Evolutionary conservation across 495 filamentous ascomycete species (phyloP), one percentile per base, ranked within the genome.

Genomic region (Xylaria bambusicola): DNA sequence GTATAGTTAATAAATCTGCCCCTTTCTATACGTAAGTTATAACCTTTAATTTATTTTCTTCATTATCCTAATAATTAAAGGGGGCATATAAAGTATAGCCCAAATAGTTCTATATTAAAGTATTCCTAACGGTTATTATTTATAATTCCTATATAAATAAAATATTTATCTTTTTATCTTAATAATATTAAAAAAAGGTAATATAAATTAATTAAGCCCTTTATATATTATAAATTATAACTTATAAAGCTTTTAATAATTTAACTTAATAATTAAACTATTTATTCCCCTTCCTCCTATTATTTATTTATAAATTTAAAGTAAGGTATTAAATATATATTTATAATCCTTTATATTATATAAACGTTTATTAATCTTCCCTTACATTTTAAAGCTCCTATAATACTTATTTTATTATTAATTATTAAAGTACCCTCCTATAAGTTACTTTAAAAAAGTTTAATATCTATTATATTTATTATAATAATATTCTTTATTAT

Each of bases 171-270:
- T 46, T 46, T 46, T 21, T 46, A 21, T 20, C 23, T 46, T 46
- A 46, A 46, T 46, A 46, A 21, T 46, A 8, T 21, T 46, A 46
- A 6, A 46, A 46, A 46, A 46, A 46, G 15, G 17, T 26, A 46
- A 46, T 46, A 46, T 46, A 46, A 8, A 46, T 18, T 46, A 21
- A 13, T n/a, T 46, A 46, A 46, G 13, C 6, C 15, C 15, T 46
- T 46, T 46, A 21, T 21, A 46, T 46, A 46, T 46, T 46, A 46
- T 46, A 46, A 21, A 46, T 26, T 46, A 5, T 46, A 6, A 46
- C 17, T 3, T 26, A 13, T 21, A 38, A 38, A 55, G 15, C 21
- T 55, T 55, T 38, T 55, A 55, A 24, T 55, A 38, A 10, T 17
- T 38, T 38, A 55, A 23, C 23, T 55, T 15, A 15, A 15, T 15